These are phyloP conservation scores for Didymella sp. DNA, from an alignment of 2,329 filamentous ascomycete genomes.

Conservation along the genomic window DNA sequence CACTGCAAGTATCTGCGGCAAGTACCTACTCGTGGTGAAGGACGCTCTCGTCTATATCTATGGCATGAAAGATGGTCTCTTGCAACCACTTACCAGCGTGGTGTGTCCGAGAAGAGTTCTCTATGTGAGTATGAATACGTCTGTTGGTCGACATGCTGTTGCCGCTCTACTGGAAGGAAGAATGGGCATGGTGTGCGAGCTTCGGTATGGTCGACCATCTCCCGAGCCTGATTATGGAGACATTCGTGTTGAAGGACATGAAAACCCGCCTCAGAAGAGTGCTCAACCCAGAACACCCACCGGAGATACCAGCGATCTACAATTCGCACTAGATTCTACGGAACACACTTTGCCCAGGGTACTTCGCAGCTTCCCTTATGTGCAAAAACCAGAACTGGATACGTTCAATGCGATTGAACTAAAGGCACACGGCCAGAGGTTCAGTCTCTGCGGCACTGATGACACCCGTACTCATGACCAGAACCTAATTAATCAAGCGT, in stretches of 20 bases:
- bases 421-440: conserved; percentile 30
- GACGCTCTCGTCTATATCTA: conserved; percentile 66
- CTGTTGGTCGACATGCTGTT: conserved; percentile 61
- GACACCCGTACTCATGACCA: conserved; percentile 29
- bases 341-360: conserved; percentile 7
- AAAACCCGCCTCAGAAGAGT: conserved; percentile 13
- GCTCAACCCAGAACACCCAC: conserved; percentile 20
- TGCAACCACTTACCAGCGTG: conserved; percentile 61
- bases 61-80: conserved; percentile 47
- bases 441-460: conserved; percentile 32
- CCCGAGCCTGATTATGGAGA: conserved; percentile 18
- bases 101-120: conserved; percentile 65
- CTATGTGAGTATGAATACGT: conserved; percentile 69
- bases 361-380: neutral
- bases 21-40: conserved; percentile 63
- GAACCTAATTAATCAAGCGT: conserved; percentile 41
- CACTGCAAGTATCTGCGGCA: conserved; percentile 64
- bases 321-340: conserved; percentile 11
- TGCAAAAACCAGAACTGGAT: conserved; percentile 8
- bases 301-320: conserved; percentile 19
- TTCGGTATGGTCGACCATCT: conserved; percentile 22
- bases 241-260: conserved; percentile 19
- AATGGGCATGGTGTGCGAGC: conserved; percentile 66
- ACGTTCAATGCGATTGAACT: conserved; percentile 39
- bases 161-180: conserved; percentile 67